A percentile compares a stretch with the other conserved stretches of the same genome.
These are phyloP conservation scores for Eucalyptus pauciflora DNA, from an alignment of 345 rosid genomes.

Conservation along the genomic window DNA sequence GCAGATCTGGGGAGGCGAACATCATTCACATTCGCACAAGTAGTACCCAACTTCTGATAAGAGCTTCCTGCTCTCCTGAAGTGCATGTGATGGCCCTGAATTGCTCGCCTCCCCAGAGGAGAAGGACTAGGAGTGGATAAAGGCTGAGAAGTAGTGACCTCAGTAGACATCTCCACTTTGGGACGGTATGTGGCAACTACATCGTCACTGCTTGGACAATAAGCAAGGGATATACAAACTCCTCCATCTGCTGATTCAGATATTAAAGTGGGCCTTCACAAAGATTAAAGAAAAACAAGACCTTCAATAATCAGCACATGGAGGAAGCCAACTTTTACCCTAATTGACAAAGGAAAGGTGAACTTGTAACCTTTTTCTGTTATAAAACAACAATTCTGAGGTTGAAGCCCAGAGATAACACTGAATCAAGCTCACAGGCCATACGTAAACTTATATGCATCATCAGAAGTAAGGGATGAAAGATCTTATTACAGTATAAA, in stretches of 20 bases:
- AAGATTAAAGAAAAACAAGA: background rate
- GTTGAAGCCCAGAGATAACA: background rate
- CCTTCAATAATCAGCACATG: background rate
- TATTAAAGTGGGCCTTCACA: conserved; percentile 47
- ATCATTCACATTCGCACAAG: conserved; percentile 36
- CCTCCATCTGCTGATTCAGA: conserved; percentile 52
- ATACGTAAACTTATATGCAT: background rate
- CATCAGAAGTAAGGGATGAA: background rate
- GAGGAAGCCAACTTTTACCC: background rate
- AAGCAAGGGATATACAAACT: conserved; percentile 71
- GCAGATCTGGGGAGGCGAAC: conserved; percentile 59
- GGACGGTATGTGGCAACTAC: conserved; percentile 79
- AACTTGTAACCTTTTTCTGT: background rate
- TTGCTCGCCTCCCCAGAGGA: conserved; percentile 20
- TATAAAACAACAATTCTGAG: background rate
- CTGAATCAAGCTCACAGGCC: background rate
- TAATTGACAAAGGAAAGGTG: background rate
- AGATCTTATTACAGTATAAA: background rate
- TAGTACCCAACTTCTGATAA: conserved; percentile 31
- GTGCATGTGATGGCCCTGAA: conserved; percentile 44
- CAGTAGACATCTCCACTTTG: conserved; percentile 28
- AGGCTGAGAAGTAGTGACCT: conserved; percentile 28
- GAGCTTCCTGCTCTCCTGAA: conserved; percentile 33
- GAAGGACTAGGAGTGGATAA: conserved; percentile 35
- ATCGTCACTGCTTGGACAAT: conserved; percentile 37